These are phyloP conservation scores for Cinnamomum micranthum DNA, from an alignment of 164 flowering plant species.

Conservation along the genomic window DNA sequence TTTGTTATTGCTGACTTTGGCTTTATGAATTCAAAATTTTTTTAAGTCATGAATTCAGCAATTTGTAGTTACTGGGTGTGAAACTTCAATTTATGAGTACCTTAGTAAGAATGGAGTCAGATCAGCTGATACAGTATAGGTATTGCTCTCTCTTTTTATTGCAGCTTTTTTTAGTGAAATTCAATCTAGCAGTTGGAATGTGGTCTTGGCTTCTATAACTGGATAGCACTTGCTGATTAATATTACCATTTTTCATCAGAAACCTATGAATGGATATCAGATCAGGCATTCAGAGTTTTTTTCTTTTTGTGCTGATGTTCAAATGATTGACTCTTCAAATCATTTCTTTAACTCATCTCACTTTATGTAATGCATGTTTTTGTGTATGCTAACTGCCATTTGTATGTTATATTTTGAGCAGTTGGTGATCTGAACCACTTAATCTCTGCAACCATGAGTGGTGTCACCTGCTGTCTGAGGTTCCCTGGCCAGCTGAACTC, in stretches of 20 bases:
- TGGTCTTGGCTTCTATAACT: neutral
- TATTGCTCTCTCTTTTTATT: neutral
- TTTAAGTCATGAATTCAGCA: no score
- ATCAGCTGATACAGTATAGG: neutral
- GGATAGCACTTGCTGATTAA: neutral
- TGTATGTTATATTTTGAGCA: slow-evolving; percentile 6
- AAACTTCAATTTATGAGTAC: neutral
- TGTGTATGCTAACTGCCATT: neutral
- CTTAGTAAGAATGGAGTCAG: neutral
- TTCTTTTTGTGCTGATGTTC: neutral
- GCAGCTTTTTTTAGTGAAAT: neutral
- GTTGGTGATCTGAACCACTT: slow-evolving; percentile 52
- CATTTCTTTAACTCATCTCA: neutral
- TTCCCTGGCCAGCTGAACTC: slow-evolving; percentile 55
- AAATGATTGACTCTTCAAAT: neutral
- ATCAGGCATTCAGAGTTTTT: neutral
- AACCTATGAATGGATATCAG: neutral
- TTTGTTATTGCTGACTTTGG: no score
- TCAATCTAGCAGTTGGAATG: neutral
- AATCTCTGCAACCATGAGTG: slow-evolving; percentile 55
- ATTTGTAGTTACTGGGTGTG: neutral
- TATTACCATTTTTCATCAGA: neutral
- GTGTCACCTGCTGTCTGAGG: slow-evolving; percentile 49
- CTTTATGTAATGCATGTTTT: neutral
- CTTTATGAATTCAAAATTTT: no score